Evolutionary conservation across 2,329 filamentous ascomycete species (phyloP).

Genomic region (Aspergillus fumigatiaffinis): DNA sequence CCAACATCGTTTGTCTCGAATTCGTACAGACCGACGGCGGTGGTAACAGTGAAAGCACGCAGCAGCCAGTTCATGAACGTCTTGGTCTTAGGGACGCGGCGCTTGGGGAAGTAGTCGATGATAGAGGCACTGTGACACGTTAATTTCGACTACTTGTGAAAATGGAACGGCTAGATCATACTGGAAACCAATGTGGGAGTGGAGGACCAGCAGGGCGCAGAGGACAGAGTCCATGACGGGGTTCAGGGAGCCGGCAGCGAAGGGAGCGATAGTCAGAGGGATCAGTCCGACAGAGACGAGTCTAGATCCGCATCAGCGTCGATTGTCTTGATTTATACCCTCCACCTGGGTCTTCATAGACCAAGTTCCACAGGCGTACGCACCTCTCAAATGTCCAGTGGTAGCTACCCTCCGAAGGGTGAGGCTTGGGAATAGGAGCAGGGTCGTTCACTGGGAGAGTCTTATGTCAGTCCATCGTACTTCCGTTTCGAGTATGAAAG

Average conservation of each 20-base stretch:
- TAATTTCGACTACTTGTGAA: slow-evolving; percentile 3
- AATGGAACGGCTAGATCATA: slow-evolving; percentile 37
- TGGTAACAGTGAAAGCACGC: slow-evolving; percentile 71
- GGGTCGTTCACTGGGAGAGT: slow-evolving; percentile 72
- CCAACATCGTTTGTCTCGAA: slow-evolving; percentile 99
- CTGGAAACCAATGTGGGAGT: slow-evolving; percentile 96
- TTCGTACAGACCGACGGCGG: slow-evolving; percentile 88
- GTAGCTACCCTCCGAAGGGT: slow-evolving; percentile 85
- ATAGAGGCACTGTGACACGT: slow-evolving; percentile 58
- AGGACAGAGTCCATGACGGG: slow-evolving; percentile 82
- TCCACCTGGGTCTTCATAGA: background rate
- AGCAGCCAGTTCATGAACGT: slow-evolving; percentile 72
- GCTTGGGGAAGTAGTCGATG: slow-evolving; percentile 82
- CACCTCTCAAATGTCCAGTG: slow-evolving; percentile 94
- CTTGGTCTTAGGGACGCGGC: slow-evolving; percentile 64
- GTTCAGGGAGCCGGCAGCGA: slow-evolving; percentile 87
- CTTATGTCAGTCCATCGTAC: background rate
- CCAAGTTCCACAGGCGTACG: slow-evolving; percentile 10
- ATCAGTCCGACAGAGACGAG: slow-evolving; percentile 75
- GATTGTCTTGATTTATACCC: background rate
- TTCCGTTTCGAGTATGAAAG: background rate
- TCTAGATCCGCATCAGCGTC: slow-evolving; percentile 41
- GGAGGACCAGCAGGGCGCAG: slow-evolving; percentile 76
- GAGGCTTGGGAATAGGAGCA: slow-evolving; percentile 66
- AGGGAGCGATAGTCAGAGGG: slow-evolving; percentile 83